Evolutionary conservation across 805 yeast species (phyloP).

Genomic region (Teunomyces funiuensis): DNA sequence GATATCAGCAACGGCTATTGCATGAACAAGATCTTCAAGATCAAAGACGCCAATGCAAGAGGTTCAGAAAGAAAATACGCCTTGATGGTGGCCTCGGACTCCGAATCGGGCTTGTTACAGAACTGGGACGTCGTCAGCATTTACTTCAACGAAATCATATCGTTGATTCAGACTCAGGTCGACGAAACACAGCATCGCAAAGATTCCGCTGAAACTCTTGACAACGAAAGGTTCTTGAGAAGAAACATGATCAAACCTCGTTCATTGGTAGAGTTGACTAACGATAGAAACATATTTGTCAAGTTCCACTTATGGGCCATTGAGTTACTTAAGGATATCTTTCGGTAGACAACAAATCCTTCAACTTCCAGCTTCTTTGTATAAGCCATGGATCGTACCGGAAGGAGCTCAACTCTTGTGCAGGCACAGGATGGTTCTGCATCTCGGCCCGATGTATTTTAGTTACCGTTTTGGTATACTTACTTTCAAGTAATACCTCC

Average conservation of each 20-base stretch:
- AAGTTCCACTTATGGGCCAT: slow-evolving; percentile 66
- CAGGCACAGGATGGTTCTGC: slow-evolving; percentile 2
- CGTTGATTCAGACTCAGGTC: slow-evolving; percentile 15
- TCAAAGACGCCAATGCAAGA: slow-evolving; percentile 64
- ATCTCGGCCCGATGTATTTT: slow-evolving; percentile 16
- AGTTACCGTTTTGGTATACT: slow-evolving; percentile 18
- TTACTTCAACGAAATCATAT: slow-evolving; percentile 28
- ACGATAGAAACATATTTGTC: slow-evolving; percentile 53
- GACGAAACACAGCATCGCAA: slow-evolving; percentile 1
- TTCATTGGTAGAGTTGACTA: slow-evolving; percentile 53
- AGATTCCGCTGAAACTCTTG: slow-evolving; percentile 20
- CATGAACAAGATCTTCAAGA: slow-evolving; percentile 57
- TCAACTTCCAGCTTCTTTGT: neutral
- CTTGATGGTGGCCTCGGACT: slow-evolving; percentile 55
- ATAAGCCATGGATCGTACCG: slow-evolving; percentile 11
- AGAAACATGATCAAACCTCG: slow-evolving; percentile 56
- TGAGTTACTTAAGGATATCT: slow-evolving; percentile 42
- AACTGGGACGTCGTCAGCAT: slow-evolving; percentile 53
- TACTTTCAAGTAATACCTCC: slow-evolving; percentile 19
- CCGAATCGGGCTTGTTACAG: slow-evolving; percentile 50
- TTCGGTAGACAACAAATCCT: slow-evolving; percentile 5
- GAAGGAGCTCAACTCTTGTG: slow-evolving; percentile 3
- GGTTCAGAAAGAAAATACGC: slow-evolving; percentile 74
- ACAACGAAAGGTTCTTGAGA: slow-evolving; percentile 56
- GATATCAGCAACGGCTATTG: slow-evolving; percentile 63